Evolutionary conservation across 768 basidiomycete genomes (phyloP).

Genomic region (Boletus subparvulus): DNA sequence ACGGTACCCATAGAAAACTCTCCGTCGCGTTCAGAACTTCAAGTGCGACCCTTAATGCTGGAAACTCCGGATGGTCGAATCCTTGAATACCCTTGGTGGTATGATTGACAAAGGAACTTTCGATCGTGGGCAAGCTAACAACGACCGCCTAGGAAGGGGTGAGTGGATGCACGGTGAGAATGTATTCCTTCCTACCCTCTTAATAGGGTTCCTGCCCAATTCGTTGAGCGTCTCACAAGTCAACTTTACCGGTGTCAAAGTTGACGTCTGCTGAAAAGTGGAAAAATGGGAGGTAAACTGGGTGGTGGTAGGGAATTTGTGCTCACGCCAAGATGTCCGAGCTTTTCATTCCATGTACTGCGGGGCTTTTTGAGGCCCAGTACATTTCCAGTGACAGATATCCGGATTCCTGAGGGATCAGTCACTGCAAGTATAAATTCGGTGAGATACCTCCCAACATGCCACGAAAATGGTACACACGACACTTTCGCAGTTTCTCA

Average conservation of each 20-base stretch:
- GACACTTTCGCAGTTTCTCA: slow-evolving; percentile 62
- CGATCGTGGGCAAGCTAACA: slow-evolving; percentile 89
- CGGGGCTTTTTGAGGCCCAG: slow-evolving; percentile 67
- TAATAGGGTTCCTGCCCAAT: slow-evolving; percentile 69
- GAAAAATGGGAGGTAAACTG: not conserved
- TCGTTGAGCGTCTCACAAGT: slow-evolving; percentile 68
- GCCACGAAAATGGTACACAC: slow-evolving; percentile 45
- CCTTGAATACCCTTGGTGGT: slow-evolving; percentile 77
- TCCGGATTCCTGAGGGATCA: slow-evolving; percentile 77
- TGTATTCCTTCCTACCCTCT: slow-evolving; percentile 49
- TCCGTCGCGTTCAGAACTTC: slow-evolving; percentile 92
- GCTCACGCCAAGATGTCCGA: slow-evolving; percentile 59
- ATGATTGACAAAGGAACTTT: slow-evolving; percentile 84
- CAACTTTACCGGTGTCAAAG: slow-evolving; percentile 65
- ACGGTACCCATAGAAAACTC: slow-evolving; percentile 85
- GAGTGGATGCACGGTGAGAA: not conserved
- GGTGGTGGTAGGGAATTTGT: slow-evolving; percentile 17
- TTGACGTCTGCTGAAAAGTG: slow-evolving; percentile 39
- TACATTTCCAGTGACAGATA: slow-evolving; percentile 90
- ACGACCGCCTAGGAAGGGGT: slow-evolving; percentile 61
- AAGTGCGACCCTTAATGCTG: slow-evolving; percentile 79
- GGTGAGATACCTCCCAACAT: not conserved
- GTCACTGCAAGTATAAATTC: slow-evolving; percentile 53
- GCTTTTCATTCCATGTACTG: slow-evolving; percentile 71
- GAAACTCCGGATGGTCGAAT: slow-evolving; percentile 78